Evolutionary conservation across 2,329 filamentous ascomycete species (phyloP), one percentile per base, ranked within the genome.

Genomic region (Alternaria metachromatica): DNA sequence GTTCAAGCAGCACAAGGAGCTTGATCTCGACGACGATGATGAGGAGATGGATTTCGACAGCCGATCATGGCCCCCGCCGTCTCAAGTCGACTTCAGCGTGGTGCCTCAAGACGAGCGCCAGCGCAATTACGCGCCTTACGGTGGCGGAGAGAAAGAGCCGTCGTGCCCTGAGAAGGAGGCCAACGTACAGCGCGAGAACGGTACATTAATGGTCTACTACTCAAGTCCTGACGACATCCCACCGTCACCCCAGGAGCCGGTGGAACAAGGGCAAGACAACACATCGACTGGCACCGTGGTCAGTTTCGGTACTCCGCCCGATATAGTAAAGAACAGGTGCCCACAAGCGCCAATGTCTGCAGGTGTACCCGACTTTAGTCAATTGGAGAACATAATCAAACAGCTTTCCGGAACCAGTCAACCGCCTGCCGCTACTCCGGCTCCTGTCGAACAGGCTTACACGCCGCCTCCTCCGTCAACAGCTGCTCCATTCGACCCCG

Each of bases 21-120:
- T 91, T 83, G 88, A 90, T 48, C 86, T 88, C 3, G 87, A 80
- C 9, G 76, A 89, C 0, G 87, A 87, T 25, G 87, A 89, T 12
- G 88, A 90, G 26, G 87, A 90, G 1, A 82, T 75, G 3, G 79
- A 83, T 6, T 49, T 67, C 5, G 72, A 76, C n/a, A 70, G 72
- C 54, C 71, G 72, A 11, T 69, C 76, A 5, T 82, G 76, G 76
- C 67, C 57, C 13, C 70, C 73, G 21, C 78, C 79, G 37, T 73
- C 74, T 13, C 44, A 72, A 30, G 76, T 85, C 20, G 82, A 85
- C 66, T 85, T 86, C 67, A 81, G 75, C 60, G 66, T 70, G 11
- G 76, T 85, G 8, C 70, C 75, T 11, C 48, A 70, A 18, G 79
- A 82, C 4, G 82, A 84, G 59, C 79, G 82, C 3, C 69, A 80